Conservation (phyloP, 2,329 filamentous ascomycete genomes). For the Aspergillus novofumigatus region DNA sequence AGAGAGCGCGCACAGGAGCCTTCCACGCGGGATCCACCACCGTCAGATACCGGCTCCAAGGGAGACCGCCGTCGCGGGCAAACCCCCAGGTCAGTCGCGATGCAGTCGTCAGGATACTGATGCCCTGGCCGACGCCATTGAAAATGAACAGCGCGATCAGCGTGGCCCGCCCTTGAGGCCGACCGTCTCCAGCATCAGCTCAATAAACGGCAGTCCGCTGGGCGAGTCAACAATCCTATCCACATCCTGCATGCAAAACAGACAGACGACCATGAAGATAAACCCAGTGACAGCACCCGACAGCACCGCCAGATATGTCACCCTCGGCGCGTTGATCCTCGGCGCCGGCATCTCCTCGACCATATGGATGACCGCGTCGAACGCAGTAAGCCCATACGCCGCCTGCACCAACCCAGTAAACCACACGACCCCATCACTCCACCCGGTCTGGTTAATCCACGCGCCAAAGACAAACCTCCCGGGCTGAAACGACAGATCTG, state of each 20-base stretch:
- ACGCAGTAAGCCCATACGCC: constrained; percentile 55
- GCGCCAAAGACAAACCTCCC: constrained; percentile 50
- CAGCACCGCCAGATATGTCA: constrained; percentile 51
- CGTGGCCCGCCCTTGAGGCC: constrained; percentile 42
- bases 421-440: constrained; percentile 54
- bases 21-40: constrained; percentile 48
- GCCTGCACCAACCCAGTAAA: constrained; percentile 56
- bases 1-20: constrained; percentile 50
- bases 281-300: constrained; percentile 49
- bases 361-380: constrained; percentile 58
- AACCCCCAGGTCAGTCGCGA: constrained; percentile 54
- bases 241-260: constrained; percentile 49
- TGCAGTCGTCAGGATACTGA: constrained; percentile 49
- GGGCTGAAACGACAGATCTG: constrained; percentile 45
- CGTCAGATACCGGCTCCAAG: constrained; percentile 45
- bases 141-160: constrained; percentile 55
- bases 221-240: constrained; percentile 38
- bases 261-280: constrained; percentile 51
- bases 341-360: constrained; percentile 55
- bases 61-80: constrained; percentile 50
- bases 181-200: constrained; percentile 42
- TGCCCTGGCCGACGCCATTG: constrained; percentile 52
- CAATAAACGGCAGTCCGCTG: constrained; percentile 47
- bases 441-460: constrained; percentile 52
- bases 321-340: constrained; percentile 47